Evolutionary conservation across 495 filamentous ascomycete genomes (phyloP).

Genomic region (Elaphomyces granulatus): DNA sequence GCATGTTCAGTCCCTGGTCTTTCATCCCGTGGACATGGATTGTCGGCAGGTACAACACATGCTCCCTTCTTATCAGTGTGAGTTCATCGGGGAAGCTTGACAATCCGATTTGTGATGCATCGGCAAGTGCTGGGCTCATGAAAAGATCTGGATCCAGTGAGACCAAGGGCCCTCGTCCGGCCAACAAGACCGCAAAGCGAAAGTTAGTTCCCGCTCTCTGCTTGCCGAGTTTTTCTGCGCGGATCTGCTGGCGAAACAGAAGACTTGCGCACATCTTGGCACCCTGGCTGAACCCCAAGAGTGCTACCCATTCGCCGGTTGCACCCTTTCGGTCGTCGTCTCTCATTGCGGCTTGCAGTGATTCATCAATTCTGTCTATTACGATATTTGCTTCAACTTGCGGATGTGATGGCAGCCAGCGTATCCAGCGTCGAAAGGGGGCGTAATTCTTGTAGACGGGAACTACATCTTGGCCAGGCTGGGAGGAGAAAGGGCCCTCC

Average conservation of each 20-base stretch:
- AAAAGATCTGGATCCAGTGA: slow-evolving; percentile 19
- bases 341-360: slow-evolving; percentile 11
- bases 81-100: background rate
- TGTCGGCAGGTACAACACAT: slow-evolving; percentile 30
- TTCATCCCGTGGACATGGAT: slow-evolving; percentile 48
- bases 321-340: slow-evolving; percentile 29
- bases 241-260: slow-evolving; percentile 37
- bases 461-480: slow-evolving; percentile 35
- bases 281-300: slow-evolving; percentile 44
- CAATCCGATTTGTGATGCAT: slow-evolving; percentile 12
- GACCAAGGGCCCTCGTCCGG: slow-evolving; percentile 41
- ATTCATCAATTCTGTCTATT: slow-evolving; percentile 11
- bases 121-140: slow-evolving; percentile 29
- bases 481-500: slow-evolving; percentile 40
- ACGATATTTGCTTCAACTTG: slow-evolving; percentile 9
- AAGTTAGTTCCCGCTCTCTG: slow-evolving; percentile 41
- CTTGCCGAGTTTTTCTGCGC: slow-evolving; percentile 8
- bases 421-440: slow-evolving; percentile 46
- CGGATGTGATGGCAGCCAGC: slow-evolving; percentile 31
- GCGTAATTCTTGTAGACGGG: slow-evolving; percentile 39
- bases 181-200: slow-evolving; percentile 36
- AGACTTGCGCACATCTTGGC: slow-evolving; percentile 44
- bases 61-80: too few species aligned
- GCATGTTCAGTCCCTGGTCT: slow-evolving; percentile 39
- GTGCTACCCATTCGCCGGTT: slow-evolving; percentile 40